A percentile compares a stretch with the other conserved stretches of the same genome.
Conservation (phyloP, 2,329 filamentous ascomycete genomes). For the Hymenoscyphus infarciens region DNA sequence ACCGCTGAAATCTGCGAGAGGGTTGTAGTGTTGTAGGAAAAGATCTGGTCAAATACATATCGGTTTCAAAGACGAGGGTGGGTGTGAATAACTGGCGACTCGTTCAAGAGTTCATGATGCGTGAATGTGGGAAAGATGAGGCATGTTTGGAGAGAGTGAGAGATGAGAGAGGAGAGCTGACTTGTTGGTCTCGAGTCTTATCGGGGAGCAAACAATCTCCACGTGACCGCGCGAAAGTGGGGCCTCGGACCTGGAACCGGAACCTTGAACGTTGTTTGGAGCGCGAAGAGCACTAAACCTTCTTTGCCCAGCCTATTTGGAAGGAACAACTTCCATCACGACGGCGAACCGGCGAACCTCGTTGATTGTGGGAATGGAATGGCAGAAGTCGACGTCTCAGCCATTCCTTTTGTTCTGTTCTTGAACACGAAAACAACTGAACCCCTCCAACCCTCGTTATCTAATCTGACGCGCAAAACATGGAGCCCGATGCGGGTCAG, state of each 20-base stretch:
- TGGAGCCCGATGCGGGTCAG: not conserved
- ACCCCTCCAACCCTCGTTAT: not conserved
- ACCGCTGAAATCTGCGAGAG: not conserved
- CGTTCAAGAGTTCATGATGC: not conserved
- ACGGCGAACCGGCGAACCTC: not conserved
- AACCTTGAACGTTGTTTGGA: not conserved
- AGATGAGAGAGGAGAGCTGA: too few species aligned
- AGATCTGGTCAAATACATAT: not conserved
- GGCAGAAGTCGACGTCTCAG: not conserved
- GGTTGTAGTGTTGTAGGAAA: constrained; percentile 4
- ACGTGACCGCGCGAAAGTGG: constrained; percentile 4
- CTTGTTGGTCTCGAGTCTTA: not conserved
- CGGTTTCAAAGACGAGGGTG: not conserved
- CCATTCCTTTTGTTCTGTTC: not conserved
- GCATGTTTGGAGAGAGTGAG: constrained; percentile 13
- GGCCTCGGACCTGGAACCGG: not conserved
- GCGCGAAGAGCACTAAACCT: not conserved
- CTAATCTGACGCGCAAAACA: not conserved
- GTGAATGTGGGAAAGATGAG: not conserved
- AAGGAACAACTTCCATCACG: not conserved
- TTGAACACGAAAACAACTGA: not conserved
- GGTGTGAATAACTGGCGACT: not conserved
- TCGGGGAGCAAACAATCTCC: constrained; percentile 4
- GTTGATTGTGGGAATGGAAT: not conserved
- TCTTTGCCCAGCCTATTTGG: not conserved